These are phyloP conservation scores for Chytriomyces sp. DNA, from an alignment of 192 early-diverging fungal genomes.

Conservation along the genomic window DNA sequence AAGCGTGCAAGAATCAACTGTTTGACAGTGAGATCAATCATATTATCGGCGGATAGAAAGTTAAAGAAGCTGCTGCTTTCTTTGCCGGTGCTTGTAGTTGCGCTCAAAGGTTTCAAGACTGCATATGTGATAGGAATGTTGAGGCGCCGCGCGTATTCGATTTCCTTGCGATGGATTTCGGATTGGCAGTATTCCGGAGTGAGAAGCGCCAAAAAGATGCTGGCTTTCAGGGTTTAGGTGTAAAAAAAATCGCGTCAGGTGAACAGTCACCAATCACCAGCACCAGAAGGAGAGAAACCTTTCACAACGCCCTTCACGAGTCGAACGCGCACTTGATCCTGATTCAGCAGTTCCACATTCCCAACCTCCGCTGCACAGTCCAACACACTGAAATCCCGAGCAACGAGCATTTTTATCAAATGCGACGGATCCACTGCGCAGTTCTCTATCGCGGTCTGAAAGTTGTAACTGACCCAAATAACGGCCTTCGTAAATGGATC, in stretches of 20 bases:
- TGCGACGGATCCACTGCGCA: neutral
- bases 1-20: neutral
- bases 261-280: neutral
- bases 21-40: constrained; percentile 17
- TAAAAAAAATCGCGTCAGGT: neutral
- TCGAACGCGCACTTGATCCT: neutral
- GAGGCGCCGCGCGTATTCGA: constrained; percentile 9
- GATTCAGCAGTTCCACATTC: neutral
- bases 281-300: neutral
- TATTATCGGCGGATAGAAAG: neutral
- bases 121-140: constrained; percentile 11
- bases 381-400: neutral
- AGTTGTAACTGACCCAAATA: neutral
- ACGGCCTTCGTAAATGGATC: neutral
- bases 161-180: constrained; percentile 13
- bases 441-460: neutral
- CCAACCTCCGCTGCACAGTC: neutral
- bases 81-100: neutral
- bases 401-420: neutral
- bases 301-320: constrained; percentile 12
- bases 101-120: neutral
- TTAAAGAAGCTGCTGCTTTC: neutral
- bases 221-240: neutral
- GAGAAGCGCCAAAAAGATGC: constrained; percentile 8
- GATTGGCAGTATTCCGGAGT: constrained; percentile 24